A percentile compares a stretch with the other conserved stretches of the same genome.
These are phyloP conservation scores for Fusarium paranaense DNA, from an alignment of 2,329 filamentous ascomycete species.

Conservation along the genomic window DNA sequence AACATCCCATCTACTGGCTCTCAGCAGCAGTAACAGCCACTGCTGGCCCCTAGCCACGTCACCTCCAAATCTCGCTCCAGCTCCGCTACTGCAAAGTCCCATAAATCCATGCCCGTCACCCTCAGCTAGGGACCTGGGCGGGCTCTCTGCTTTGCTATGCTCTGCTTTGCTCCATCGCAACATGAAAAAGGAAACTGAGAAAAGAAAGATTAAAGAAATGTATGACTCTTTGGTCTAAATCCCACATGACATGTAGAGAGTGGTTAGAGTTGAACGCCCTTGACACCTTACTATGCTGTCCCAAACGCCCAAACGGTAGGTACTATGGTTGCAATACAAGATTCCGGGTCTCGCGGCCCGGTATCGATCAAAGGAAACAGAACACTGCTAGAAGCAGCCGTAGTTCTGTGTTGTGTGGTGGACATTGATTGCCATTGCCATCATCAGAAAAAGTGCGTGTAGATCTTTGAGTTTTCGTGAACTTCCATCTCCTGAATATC, in stretches of 20 bases:
- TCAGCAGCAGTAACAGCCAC: constrained; percentile 29
- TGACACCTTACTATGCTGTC: constrained; percentile 70
- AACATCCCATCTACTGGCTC: constrained; percentile 27
- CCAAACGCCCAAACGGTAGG: constrained; percentile 64
- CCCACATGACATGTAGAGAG: constrained; percentile 51
- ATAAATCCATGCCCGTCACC: constrained; percentile 32
- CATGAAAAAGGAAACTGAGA: constrained; percentile 32
- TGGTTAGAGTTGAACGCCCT: constrained; percentile 60
- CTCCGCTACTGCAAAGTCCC: constrained; percentile 30
- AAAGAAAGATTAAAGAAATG: constrained; percentile 51
- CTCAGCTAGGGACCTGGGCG: neutral
- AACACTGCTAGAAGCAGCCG: constrained; percentile 41
- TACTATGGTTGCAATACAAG: constrained; percentile 65
- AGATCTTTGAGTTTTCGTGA: constrained; percentile 97
- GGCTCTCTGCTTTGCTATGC: neutral
- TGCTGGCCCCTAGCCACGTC: constrained; percentile 33
- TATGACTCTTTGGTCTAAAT: constrained; percentile 52
- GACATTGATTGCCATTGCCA: constrained; percentile 42
- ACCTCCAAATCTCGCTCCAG: constrained; percentile 24
- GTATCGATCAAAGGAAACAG: constrained; percentile 42
- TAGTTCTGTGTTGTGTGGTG: constrained; percentile 38
- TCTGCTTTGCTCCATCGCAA: constrained; percentile 18
- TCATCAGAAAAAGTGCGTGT: constrained; percentile 99
- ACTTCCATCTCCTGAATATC: constrained; percentile 93
- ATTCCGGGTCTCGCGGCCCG: constrained; percentile 47